Evolutionary conservation across 495 filamentous ascomycete species (phyloP).

Genomic region (Talaromyces wortmannii): DNA sequence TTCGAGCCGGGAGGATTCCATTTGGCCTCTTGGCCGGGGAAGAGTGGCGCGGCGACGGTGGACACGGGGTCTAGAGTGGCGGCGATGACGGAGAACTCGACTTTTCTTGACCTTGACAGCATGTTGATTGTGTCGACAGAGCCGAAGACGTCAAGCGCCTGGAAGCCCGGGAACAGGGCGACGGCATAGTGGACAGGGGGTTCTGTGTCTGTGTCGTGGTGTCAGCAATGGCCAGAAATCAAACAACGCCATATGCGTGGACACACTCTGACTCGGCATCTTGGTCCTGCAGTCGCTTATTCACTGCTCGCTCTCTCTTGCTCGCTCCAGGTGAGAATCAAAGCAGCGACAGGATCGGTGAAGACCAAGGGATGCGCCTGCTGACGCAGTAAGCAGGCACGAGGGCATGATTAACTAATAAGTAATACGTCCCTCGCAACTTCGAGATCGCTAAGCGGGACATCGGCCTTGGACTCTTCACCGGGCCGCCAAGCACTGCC

Average conservation of each 20-base stretch:
- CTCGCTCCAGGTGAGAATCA: background rate
- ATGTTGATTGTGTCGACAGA: slow-evolving; percentile 56
- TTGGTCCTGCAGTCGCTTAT: background rate
- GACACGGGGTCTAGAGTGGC: slow-evolving; percentile 44
- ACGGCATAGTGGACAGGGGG: slow-evolving; percentile 3
- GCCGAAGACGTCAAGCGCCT: slow-evolving; percentile 44
- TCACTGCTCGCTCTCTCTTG: background rate
- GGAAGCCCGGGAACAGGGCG: slow-evolving; percentile 3
- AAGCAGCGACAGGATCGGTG: background rate
- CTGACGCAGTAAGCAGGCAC: too few relatives aligned
- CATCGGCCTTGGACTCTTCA: too few relatives aligned
- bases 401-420: too few relatives aligned
- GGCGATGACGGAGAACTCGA: slow-evolving; percentile 43
- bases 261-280: background rate
- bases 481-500: too few relatives aligned
- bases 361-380: too few relatives aligned
- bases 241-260: background rate
- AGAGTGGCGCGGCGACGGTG: slow-evolving; percentile 15
- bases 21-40: slow-evolving; percentile 1
- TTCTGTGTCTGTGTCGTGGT: background rate
- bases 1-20: slow-evolving; percentile 8
- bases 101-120: slow-evolving; percentile 25
- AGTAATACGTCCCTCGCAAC: too few relatives aligned
- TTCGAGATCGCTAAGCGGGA: too few relatives aligned
- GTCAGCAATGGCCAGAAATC: background rate